Base-by-base conservation (phyloP, 2,329 filamentous ascomycete genomes). In the Amylocarpus encephaloides region DNA sequence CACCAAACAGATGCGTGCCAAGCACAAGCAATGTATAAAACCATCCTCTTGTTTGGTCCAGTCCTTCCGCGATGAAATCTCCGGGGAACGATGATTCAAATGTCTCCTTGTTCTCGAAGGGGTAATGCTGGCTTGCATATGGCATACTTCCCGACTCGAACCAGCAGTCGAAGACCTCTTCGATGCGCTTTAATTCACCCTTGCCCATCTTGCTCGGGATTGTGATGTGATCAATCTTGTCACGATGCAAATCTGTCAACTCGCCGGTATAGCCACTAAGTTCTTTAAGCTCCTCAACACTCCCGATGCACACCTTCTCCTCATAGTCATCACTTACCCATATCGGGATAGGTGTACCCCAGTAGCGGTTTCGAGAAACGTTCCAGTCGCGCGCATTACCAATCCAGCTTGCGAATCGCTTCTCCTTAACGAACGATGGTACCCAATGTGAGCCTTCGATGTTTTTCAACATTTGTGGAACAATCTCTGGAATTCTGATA, bases 121-220 rank as follows among this genome's bases (percentile, higher is more conserved):
- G 91, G 65, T 94, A 96, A 67, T 96, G 91, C 55, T 86, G 82
- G 58, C 85, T 90, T 38, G 88, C 87, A 65, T 95, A 96, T 2
- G 91, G 91, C 91, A 96, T 96, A 65, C 86, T 91, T 53, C 91
- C 91, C 39, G 90, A 95, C 69, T 96, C 91, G 56, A 95, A 95
- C 90, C 91, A 96, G 66, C 91, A 96, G 70, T 96, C 91, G 61
- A 96, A 95, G 4, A 96, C 88, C 66, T 95, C 90, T 46, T 89
- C 84, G 9, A 93, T 78, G 59, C 91, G 83, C 62, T 78, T 83
- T 55, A 96, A 73, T n/a, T 78, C 75, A 16, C 90, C 91, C 65
- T 92, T 95, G 59, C 91, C 91, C 70, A 85, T 78, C 69, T 88
- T 86, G 66, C 88, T 94, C 1, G 91, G 91, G 56, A 97, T 96